A percentile compares a stretch with the other conserved stretches of the same genome.
Conservation (phyloP, 306 rosid species). For the Vigna hirtella region DNA sequence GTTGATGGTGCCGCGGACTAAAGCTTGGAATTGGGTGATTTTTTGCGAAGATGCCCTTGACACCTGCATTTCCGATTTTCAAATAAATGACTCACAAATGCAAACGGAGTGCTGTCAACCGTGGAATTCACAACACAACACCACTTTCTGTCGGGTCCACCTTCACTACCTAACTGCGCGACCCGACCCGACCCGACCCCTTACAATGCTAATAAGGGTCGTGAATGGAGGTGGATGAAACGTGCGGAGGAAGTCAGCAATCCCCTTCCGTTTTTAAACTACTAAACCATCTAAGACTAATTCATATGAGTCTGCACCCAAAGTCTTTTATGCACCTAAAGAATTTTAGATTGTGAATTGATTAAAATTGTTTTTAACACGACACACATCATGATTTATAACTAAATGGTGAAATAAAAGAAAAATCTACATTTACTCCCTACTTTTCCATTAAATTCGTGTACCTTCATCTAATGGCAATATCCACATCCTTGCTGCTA, state of each 20-base stretch:
- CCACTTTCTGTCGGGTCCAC: slow-evolving; percentile 9
- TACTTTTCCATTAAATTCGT: no score
- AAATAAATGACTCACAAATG: background rate
- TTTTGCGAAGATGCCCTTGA: slow-evolving; percentile 44
- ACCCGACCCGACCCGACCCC: background rate
- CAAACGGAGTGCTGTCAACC: background rate
- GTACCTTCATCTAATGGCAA: background rate
- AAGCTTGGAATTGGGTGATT: slow-evolving; percentile 55
- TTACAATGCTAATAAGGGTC: background rate
- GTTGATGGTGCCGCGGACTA: slow-evolving; percentile 52
- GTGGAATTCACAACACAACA: slow-evolving; percentile 12
- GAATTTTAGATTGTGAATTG: no score
- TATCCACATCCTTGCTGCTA: background rate
- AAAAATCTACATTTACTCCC: background rate
- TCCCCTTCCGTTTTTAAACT: background rate
- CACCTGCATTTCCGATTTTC: slow-evolving; percentile 41
- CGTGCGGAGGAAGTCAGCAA: background rate
- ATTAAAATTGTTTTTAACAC: background rate
- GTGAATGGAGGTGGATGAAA: background rate
- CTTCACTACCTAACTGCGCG: background rate
- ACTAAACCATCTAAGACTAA: no score
- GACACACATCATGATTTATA: background rate
- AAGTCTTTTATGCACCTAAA: background rate
- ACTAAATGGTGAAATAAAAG: no score
- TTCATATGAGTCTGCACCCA: background rate